Percentiles rank a stretch among this genome's conserved stretches.
These are phyloP conservation scores for Rhazya stricta DNA, from an alignment of 257 asterid genomes.

Conservation along the genomic window DNA sequence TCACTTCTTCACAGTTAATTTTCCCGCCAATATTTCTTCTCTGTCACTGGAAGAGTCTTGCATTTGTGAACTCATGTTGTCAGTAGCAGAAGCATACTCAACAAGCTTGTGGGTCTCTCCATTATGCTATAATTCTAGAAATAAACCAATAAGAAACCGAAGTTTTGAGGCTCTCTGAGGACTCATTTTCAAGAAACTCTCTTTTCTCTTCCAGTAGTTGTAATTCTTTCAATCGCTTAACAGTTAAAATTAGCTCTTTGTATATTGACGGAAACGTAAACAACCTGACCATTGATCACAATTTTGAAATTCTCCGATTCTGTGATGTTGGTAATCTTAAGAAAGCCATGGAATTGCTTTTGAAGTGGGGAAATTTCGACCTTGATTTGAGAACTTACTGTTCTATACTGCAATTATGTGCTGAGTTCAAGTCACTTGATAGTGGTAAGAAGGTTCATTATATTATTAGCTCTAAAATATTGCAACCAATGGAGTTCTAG, in stretches of 20 bases:
- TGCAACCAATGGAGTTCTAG: slow-evolving; percentile 14
- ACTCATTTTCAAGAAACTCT: slow-evolving; percentile 13
- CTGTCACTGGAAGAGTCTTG: neutral
- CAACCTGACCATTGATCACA: neutral
- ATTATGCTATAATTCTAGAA: neutral
- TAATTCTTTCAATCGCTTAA: neutral
- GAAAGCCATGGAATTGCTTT: slow-evolving; percentile 26
- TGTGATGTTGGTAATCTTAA: slow-evolving; percentile 26
- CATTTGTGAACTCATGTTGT: neutral
- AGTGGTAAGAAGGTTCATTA: slow-evolving; percentile 28
- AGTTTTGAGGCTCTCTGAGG: neutral
- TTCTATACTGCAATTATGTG: slow-evolving; percentile 27
- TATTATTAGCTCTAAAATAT: slow-evolving; percentile 2
- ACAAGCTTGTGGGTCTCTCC: slow-evolving; percentile 17
- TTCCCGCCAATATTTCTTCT: slow-evolving; percentile 16
- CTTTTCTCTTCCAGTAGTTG: neutral
- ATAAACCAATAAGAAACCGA: neutral
- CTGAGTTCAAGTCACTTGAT: slow-evolving; percentile 24
- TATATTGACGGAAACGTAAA: neutral
- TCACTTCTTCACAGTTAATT: neutral
- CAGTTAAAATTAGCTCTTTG: neutral
- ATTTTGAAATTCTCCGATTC: slow-evolving; percentile 16
- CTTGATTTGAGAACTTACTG: slow-evolving; percentile 20
- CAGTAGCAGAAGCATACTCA: slow-evolving; percentile 16
- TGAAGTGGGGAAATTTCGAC: slow-evolving; percentile 11